phyloP scores from a whole-genome alignment of 2,329 filamentous ascomycete genomes.

The Sphaerulina populicola region DNA sequence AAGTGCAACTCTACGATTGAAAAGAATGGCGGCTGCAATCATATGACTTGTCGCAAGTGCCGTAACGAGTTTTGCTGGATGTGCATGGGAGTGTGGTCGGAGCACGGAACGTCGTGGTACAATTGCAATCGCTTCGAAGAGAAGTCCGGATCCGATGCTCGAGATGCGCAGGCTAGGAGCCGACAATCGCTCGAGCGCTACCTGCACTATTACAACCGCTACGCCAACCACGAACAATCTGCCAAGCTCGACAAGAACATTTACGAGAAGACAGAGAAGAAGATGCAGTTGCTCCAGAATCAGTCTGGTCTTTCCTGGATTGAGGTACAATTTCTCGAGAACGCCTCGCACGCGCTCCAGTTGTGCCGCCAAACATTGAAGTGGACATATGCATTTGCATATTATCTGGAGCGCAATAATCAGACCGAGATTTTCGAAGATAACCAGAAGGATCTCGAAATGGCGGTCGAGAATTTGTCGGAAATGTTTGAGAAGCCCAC shows the following conservation, averaged over 20 bases:
- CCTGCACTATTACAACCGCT: slow-evolving; percentile 96
- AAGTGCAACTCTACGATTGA: slow-evolving; percentile 96
- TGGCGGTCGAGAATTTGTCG: slow-evolving; percentile 93
- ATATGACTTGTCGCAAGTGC: slow-evolving; percentile 96
- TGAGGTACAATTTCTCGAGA: slow-evolving; percentile 92
- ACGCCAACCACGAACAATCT: slow-evolving; percentile 97
- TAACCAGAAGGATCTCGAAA: slow-evolving; percentile 94
- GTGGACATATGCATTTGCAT: slow-evolving; percentile 98
- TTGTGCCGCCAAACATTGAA: slow-evolving; percentile 97
- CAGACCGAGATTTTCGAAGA: slow-evolving; percentile 96
- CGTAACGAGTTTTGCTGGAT: slow-evolving; percentile 99
- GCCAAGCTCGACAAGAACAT: slow-evolving; percentile 95
- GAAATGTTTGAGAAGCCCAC: slow-evolving; percentile 99
- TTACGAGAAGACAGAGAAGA: slow-evolving; percentile 93
- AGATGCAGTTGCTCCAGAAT: slow-evolving; percentile 94
- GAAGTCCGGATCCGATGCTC: slow-evolving; percentile 82
- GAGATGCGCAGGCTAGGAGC: slow-evolving; percentile 85
- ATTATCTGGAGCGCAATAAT: slow-evolving; percentile 93
- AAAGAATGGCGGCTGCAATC: slow-evolving; percentile 96
- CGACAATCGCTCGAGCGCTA: slow-evolving; percentile 91
- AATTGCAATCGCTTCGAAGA: slow-evolving; percentile 98
- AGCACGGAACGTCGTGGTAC: slow-evolving; percentile 98
- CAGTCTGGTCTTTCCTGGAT: slow-evolving; percentile 98
- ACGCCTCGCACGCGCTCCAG: slow-evolving; percentile 85
- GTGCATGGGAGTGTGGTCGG: slow-evolving; percentile 98